A percentile compares a stretch with the other conserved stretches of the same genome.
Evolutionary conservation across 257 asterid genomes (phyloP).

Genomic region (Penstemon eatonii): DNA sequence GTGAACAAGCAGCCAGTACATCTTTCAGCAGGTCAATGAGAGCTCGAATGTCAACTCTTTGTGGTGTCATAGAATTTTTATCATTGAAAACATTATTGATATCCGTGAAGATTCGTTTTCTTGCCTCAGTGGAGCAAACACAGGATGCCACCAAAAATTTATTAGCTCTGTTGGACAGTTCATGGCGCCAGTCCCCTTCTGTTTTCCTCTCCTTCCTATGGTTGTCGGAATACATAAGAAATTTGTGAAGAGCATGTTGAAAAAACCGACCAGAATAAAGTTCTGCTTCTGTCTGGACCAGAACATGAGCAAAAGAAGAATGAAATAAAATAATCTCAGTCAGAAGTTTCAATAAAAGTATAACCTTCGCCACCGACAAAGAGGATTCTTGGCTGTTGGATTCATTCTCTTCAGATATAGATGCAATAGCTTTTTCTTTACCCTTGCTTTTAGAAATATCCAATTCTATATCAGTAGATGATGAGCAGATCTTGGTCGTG

Average conservation of each 20-base stretch:
- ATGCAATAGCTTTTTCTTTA: conserved; percentile 74
- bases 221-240: conserved; percentile 60
- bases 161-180: conserved; percentile 81
- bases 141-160: conserved; percentile 90
- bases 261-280: conserved; percentile 76
- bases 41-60: conserved; percentile 61
- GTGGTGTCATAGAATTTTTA: conserved; percentile 63
- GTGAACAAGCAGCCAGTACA: conserved; percentile 80
- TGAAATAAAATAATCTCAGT: conserved; percentile 82
- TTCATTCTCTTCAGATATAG: conserved; percentile 55
- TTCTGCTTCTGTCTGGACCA: conserved; percentile 84
- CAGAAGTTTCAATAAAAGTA: conserved; percentile 75
- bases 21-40: conserved; percentile 76
- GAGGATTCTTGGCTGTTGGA: conserved; percentile 60
- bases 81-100: conserved; percentile 62
- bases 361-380: conserved; percentile 79
- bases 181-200: conserved; percentile 94
- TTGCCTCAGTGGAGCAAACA: conserved; percentile 89
- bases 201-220: conserved; percentile 69
- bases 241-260: conserved; percentile 71
- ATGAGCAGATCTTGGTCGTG: conserved; percentile 39
- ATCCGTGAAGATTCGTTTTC: conserved; percentile 82
- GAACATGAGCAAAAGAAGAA: conserved; percentile 69
- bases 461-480: conserved; percentile 73
- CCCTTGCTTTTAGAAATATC: conserved; percentile 71